phyloP scores from a whole-genome alignment of 208 protist genomes.

The Leishmania guyanensis region DNA sequence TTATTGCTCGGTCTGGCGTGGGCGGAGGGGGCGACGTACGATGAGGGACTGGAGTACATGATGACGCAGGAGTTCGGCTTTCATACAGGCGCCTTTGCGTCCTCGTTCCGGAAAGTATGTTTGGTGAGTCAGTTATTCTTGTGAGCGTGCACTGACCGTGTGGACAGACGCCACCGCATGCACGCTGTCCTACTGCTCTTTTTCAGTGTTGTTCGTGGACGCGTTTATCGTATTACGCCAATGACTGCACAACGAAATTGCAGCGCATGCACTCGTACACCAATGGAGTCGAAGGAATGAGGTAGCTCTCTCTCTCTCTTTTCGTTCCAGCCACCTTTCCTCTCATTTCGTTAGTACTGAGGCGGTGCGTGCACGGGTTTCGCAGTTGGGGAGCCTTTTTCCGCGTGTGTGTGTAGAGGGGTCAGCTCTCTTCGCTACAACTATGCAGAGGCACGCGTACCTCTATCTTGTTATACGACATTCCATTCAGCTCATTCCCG shows the following conservation, averaged over 20 bases:
- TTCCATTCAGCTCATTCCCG: background rate
- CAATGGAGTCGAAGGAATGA: background rate
- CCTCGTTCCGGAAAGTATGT: slow-evolving; percentile 26
- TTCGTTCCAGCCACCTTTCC: background rate
- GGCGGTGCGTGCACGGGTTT: too few species aligned
- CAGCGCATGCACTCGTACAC: background rate
- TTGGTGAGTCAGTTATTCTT: slow-evolving; percentile 35
- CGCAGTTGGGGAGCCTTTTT: too few species aligned
- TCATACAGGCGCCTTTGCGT: background rate
- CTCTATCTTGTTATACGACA: background rate
- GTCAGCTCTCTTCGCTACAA: too few species aligned
- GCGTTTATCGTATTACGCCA: background rate
- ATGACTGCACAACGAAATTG: background rate
- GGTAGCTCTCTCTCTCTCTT: background rate
- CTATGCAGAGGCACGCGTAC: background rate
- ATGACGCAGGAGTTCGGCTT: background rate
- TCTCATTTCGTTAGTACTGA: too few species aligned
- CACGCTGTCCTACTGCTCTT: background rate
- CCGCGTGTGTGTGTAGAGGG: too few species aligned
- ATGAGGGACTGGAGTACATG: slow-evolving; percentile 17
- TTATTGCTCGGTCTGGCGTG: slow-evolving; percentile 57
- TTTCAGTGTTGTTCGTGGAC: too few species aligned
- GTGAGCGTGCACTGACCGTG: background rate
- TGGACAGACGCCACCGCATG: background rate
- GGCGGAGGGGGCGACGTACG: slow-evolving; percentile 21